A percentile compares a stretch with the other conserved stretches of the same genome.
These are phyloP conservation scores for Clohesyomyces aquaticus DNA, from an alignment of 495 filamentous ascomycete species.

Conservation along the genomic window DNA sequence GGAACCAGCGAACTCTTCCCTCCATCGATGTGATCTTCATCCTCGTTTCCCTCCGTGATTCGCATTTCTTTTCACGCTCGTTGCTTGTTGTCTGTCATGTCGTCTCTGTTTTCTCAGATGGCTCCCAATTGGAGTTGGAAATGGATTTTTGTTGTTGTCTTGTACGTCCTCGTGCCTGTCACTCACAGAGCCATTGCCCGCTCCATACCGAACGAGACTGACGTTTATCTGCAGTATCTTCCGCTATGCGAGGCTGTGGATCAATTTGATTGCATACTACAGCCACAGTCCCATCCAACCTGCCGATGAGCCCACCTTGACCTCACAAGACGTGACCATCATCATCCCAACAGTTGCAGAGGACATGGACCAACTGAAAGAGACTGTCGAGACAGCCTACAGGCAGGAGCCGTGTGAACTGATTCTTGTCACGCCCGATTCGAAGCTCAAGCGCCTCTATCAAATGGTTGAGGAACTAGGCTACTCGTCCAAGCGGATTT, in stretches of 20 bases:
- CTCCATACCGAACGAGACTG: slow-evolving; percentile 7
- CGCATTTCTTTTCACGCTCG: slow-evolving; percentile 38
- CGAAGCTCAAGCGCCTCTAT: slow-evolving; percentile 59
- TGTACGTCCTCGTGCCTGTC: slow-evolving; percentile 21
- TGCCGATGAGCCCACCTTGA: slow-evolving; percentile 65
- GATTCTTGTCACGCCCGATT: slow-evolving; percentile 67
- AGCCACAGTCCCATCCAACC: slow-evolving; percentile 65
- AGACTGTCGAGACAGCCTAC: slow-evolving; percentile 64
- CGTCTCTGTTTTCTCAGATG: slow-evolving; percentile 34
- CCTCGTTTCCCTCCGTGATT: slow-evolving; percentile 39
- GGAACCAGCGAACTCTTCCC: slow-evolving; percentile 34
- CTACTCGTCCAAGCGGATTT: slow-evolving; percentile 53
- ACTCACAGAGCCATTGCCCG: background rate
- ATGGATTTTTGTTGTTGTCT: slow-evolving; percentile 30
- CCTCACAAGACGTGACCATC: slow-evolving; percentile 72
- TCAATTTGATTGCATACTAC: slow-evolving; percentile 64
- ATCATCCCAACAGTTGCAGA: slow-evolving; percentile 73
- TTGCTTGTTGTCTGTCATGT: slow-evolving; percentile 38
- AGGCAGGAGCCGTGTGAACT: slow-evolving; percentile 60
- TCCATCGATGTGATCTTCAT: slow-evolving; percentile 41
- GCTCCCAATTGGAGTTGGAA: slow-evolving; percentile 40
- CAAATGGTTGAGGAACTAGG: slow-evolving; percentile 51
- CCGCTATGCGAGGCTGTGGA: slow-evolving; percentile 64
- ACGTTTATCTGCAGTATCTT: slow-evolving; percentile 31
- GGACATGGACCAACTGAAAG: slow-evolving; percentile 60